These are phyloP conservation scores for Penicillium mononematosum DNA, from an alignment of 495 filamentous ascomycete species.

Conservation along the genomic window DNA sequence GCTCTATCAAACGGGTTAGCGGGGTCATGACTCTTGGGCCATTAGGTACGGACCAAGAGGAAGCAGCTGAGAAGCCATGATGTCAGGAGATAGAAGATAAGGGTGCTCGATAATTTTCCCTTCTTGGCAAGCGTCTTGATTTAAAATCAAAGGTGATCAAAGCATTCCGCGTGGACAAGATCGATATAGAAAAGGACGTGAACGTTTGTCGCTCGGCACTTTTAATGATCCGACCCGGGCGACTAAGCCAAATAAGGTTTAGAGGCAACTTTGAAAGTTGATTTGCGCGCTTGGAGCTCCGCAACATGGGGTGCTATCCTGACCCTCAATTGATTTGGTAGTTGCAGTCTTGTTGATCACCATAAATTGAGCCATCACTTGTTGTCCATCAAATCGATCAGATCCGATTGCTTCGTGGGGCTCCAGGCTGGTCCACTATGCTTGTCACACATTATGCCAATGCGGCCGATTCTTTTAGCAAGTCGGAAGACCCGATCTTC, in stretches of 20 bases:
- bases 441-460: constrained; percentile 25
- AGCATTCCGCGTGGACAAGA: constrained; percentile 4
- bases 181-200: constrained; percentile 28
- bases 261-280: not conserved
- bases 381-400: not conserved
- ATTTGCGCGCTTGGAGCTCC: constrained; percentile 3
- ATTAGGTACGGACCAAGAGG: constrained; percentile 59
- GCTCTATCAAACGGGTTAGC: constrained; percentile 57
- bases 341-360: not conserved
- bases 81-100: constrained; percentile 3
- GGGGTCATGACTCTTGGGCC: constrained; percentile 9
- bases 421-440: constrained; percentile 22
- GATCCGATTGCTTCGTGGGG: not conserved
- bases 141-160: not conserved
- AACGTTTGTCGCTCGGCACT: constrained; percentile 18
- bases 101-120: not conserved
- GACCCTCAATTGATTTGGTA: not conserved
- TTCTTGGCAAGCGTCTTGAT: not conserved
- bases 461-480: constrained; percentile 20
- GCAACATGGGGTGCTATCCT: constrained; percentile 2
- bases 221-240: constrained; percentile 22
- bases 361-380: not conserved
- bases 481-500: constrained; percentile 23
- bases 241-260: constrained; percentile 14
- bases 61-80: constrained; percentile 78